Evolutionary conservation across 1,284 basidiomycete genomes (phyloP), one percentile per base, ranked within the genome.

Genomic region (Termitomyces sp.): DNA sequence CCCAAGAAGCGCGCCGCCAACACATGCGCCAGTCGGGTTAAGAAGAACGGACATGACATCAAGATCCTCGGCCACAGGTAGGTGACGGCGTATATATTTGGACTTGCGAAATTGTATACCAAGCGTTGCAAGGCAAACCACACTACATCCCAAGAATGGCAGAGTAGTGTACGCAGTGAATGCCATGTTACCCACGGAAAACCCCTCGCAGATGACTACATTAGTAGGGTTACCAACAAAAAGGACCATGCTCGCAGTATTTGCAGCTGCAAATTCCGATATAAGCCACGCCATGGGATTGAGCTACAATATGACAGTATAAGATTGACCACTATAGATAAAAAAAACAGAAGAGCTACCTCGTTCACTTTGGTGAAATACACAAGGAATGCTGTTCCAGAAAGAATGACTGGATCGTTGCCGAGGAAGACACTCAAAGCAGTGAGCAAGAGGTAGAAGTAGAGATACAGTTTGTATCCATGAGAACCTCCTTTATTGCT

Each of bases 341-440:
- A 18, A 26, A 35, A 1, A 46, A 16, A 34, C 21, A 43, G 8
- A 28, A 37, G 16, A 40, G 46, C 45, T 41, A 66, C 64, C 55
- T 65, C 58, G 6, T 60, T 61, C 9, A 62, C 60, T 54, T 62
- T 62, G 26, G 66, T 66, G 45, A 64, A 67, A 50, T 67, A 67
- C 14, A 67, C 66, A 26, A 67, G 53, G 46, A 67, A 67, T 3
- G 62, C 62, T 5, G 66, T 96, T 1, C 92, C 89, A 16, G 83
- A 88, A 16, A 94, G 77, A 53, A 94, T 88, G 57, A 94, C 80
- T 0, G 92, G 91, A 68, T 94, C 92, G 65, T 98, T 98, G 5
- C 95, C 95, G 10, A 97, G 80, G 1, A 93, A 64, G 18, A 91
- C 77, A 24, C 91, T 93, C 56, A 88, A 79, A 9, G 81, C 62